These are phyloP conservation scores for Tuber microsphaerosporum DNA, from an alignment of 495 filamentous ascomycete genomes.

Conservation along the genomic window DNA sequence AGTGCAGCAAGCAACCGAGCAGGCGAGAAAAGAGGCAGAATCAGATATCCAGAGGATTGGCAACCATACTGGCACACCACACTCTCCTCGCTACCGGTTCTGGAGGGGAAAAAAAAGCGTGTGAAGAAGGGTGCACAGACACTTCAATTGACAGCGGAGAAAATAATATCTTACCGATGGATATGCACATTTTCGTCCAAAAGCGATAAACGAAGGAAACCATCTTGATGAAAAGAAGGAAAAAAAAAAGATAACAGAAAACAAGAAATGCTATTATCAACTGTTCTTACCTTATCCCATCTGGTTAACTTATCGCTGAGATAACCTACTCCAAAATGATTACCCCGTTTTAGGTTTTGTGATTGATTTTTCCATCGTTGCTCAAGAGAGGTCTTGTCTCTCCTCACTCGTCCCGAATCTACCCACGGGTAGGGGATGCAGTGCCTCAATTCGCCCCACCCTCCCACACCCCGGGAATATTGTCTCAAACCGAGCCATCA, in stretches of 20 bases:
- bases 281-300: background rate
- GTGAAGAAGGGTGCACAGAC: slow-evolving; percentile 20
- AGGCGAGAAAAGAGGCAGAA: background rate
- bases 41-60: background rate
- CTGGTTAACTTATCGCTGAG: background rate
- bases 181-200: slow-evolving; percentile 2
- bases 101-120: background rate
- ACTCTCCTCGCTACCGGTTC: slow-evolving; percentile 9
- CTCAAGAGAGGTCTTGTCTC: background rate
- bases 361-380: background rate
- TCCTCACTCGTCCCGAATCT: background rate
- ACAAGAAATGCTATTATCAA: background rate
- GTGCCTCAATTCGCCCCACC: background rate
- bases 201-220: background rate
- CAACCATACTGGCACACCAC: slow-evolving; percentile 2
- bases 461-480: slow-evolving; percentile 5
- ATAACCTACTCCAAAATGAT: background rate
- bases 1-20: background rate
- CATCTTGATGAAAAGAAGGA: background rate
- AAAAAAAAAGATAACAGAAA: background rate
- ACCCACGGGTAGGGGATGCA: background rate
- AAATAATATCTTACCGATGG: slow-evolving; percentile 19
- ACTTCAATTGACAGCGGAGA: slow-evolving; percentile 29
- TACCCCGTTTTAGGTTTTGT: background rate
- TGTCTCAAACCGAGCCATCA: slow-evolving; percentile 31